phyloP scores from a whole-genome alignment of 1,139 yeast species.

The Yamadazyma buinensis region DNA sequence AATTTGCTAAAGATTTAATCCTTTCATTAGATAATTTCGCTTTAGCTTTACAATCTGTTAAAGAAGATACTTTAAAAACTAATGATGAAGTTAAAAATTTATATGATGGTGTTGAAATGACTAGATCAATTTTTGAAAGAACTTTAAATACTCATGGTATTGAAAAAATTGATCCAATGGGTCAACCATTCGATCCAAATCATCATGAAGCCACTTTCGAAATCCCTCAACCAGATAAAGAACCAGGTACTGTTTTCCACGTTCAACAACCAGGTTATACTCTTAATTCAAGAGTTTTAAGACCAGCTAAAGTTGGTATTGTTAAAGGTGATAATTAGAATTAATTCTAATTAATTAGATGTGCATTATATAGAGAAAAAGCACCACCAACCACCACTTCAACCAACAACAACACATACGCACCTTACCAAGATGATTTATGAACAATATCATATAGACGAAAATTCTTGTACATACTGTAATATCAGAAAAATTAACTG shows the following conservation, averaged over 20 bases:
- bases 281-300: slow-evolving; percentile 79
- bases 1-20: slow-evolving; percentile 85
- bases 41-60: slow-evolving; percentile 78
- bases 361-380: not conserved
- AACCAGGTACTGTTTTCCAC: slow-evolving; percentile 89
- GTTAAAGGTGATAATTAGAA: slow-evolving; percentile 49
- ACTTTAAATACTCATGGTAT: slow-evolving; percentile 81
- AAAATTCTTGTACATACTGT: slow-evolving; percentile 2
- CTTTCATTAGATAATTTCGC: slow-evolving; percentile 91
- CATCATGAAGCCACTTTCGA: slow-evolving; percentile 92
- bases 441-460: no score
- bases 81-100: slow-evolving; percentile 69
- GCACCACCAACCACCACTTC: no score
- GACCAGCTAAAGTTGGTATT: slow-evolving; percentile 97
- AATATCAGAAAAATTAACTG: slow-evolving; percentile 1
- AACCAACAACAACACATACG: no score
- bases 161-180: slow-evolving; percentile 76
- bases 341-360: not conserved
- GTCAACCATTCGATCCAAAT: slow-evolving; percentile 87
- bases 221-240: slow-evolving; percentile 82
- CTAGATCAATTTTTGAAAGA: slow-evolving; percentile 81
- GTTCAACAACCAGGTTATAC: slow-evolving; percentile 92
- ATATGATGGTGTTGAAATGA: slow-evolving; percentile 90
- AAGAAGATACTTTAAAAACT: slow-evolving; percentile 56
- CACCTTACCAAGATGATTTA: no score